Evolutionary conservation across 164 flowering plant species (phyloP).

Genomic region (Kingdonia uniflora): DNA sequence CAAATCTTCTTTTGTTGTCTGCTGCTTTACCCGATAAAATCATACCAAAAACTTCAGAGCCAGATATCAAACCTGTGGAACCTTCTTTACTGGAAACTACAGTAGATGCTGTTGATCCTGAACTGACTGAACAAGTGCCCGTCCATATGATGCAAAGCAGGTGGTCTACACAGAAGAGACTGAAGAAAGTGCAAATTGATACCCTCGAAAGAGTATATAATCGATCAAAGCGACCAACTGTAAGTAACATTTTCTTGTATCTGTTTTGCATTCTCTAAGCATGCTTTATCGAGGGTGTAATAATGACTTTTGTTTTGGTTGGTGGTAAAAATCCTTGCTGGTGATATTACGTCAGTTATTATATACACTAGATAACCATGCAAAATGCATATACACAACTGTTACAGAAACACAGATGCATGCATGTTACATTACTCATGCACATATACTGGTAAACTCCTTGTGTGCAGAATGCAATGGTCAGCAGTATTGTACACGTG

Average conservation of each 20-base stretch:
- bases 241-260: conserved; percentile 32
- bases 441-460: no score
- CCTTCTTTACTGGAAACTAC: conserved; percentile 14
- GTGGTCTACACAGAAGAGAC: conserved; percentile 72
- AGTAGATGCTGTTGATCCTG: conserved; percentile 24
- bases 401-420: no score
- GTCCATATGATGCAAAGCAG: conserved; percentile 63
- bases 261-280: neutral
- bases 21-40: conserved; percentile 78
- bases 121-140: conserved; percentile 31
- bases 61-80: conserved; percentile 24
- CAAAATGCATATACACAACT: no score
- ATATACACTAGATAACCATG: no score
- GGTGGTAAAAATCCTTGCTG: no score
- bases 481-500: conserved; percentile 83
- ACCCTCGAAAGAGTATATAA: conserved; percentile 81
- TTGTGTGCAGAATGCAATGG: conserved; percentile 24
- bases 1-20: conserved; percentile 66
- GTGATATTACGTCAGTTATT: no score
- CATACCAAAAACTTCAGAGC: conserved; percentile 17
- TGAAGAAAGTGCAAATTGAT: conserved; percentile 76
- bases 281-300: no score
- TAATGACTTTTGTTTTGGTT: no score
- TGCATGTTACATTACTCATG: no score
- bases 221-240: conserved; percentile 85